These are phyloP conservation scores for Phlegmacium glaucopus DNA, from an alignment of 768 basidiomycete species.

Conservation along the genomic window DNA sequence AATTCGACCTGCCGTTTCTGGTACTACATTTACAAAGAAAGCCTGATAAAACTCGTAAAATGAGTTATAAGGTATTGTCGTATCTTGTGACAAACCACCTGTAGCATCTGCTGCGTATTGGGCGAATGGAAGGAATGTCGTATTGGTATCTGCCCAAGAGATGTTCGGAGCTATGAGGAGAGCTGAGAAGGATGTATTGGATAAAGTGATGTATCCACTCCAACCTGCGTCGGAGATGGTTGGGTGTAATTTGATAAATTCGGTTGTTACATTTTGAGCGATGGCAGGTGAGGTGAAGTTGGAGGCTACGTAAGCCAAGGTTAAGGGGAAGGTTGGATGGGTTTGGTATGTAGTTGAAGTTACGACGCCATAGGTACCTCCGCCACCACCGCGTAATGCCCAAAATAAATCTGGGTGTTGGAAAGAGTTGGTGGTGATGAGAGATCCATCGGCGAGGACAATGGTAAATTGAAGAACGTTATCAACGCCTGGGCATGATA, in stretches of 20 bases:
- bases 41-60: slow-evolving; percentile 22
- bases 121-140: slow-evolving; percentile 32
- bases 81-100: slow-evolving; percentile 9
- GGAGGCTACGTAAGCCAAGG: slow-evolving; percentile 19
- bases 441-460: slow-evolving; percentile 39
- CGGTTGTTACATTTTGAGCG: slow-evolving; percentile 28
- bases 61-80: slow-evolving; percentile 16
- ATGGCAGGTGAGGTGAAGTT: slow-evolving; percentile 28
- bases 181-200: slow-evolving; percentile 17
- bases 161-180: slow-evolving; percentile 31
- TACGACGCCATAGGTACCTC: slow-evolving; percentile 46
- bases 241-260: slow-evolving; percentile 31
- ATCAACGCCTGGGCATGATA: slow-evolving; percentile 36
- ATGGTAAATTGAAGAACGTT: slow-evolving; percentile 43
- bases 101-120: slow-evolving; percentile 22
- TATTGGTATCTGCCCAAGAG: slow-evolving; percentile 30
- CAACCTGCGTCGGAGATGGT: slow-evolving; percentile 40
- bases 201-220: slow-evolving; percentile 34
- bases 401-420: slow-evolving; percentile 47
- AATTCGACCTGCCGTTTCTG: slow-evolving; percentile 14
- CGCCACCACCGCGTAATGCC: slow-evolving; percentile 51
- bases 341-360: slow-evolving; percentile 45
- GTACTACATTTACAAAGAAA: background rate
- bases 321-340: slow-evolving; percentile 33
- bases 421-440: slow-evolving; percentile 36